phyloP scores from a whole-genome alignment of 1,139 yeast genomes.

The Sugiyamaella grinbergsii region DNA sequence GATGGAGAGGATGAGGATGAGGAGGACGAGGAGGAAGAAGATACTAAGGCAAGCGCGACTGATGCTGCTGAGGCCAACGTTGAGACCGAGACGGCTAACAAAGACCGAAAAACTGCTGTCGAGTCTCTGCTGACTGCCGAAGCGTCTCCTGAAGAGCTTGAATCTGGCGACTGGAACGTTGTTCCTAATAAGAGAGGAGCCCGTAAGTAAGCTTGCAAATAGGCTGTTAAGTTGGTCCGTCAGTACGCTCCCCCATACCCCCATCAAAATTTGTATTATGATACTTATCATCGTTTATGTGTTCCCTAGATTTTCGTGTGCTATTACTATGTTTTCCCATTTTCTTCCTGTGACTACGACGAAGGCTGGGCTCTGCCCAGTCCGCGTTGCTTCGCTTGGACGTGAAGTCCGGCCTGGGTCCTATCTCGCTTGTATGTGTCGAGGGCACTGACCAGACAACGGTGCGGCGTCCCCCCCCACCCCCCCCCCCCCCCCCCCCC shows the following conservation, averaged over 20 bases:
- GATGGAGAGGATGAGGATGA: constrained; percentile 60
- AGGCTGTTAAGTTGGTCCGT: too few relatives aligned
- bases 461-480: too few relatives aligned
- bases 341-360: background rate
- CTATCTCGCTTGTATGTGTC: too few relatives aligned
- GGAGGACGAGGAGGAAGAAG: constrained; percentile 25
- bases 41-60: constrained; percentile 6
- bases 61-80: constrained; percentile 29
- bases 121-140: constrained; percentile 42
- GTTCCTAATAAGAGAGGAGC: constrained; percentile 41
- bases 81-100: constrained; percentile 27
- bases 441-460: constrained; percentile 10
- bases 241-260: too few relatives aligned
- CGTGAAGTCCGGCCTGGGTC: too few relatives aligned
- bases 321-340: background rate
- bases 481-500: too few relatives aligned
- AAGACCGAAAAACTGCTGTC: constrained; percentile 40
- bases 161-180: constrained; percentile 64
- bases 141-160: constrained; percentile 49
- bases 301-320: constrained; percentile 10
- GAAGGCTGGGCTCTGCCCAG: background rate
- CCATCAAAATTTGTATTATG: constrained; percentile 5
- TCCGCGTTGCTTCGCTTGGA: too few relatives aligned
- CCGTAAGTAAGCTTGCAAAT: constrained; percentile 17
- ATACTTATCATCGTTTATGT: background rate